These are phyloP conservation scores for Leptographium lundbergii DNA, from an alignment of 2,329 filamentous ascomycete species.

Conservation along the genomic window DNA sequence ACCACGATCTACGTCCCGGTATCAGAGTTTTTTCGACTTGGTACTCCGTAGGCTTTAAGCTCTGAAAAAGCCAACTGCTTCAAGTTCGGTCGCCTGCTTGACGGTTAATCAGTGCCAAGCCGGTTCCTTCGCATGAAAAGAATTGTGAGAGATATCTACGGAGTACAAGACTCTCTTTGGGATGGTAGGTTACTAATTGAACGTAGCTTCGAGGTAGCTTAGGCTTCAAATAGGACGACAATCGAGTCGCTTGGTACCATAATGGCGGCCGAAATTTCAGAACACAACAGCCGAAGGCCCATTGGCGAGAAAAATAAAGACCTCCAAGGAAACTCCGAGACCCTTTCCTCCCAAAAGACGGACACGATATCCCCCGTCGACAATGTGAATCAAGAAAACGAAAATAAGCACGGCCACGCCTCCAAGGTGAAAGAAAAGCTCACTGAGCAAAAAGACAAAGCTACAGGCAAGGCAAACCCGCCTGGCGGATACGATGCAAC, in stretches of 20 bases:
- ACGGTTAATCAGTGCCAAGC: not conserved
- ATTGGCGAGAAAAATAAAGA: not conserved
- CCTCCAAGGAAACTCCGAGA: not conserved
- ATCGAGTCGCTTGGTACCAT: not conserved
- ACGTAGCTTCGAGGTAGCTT: not conserved
- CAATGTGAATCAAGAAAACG: not conserved
- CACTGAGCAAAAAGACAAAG: constrained; percentile 2
- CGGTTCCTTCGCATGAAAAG: not conserved
- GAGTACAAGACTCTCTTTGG: not conserved
- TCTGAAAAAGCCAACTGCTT: not conserved
- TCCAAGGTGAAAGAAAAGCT: not conserved
- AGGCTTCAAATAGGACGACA: not conserved
- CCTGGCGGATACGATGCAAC: constrained; percentile 30
- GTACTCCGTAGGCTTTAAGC: not conserved
- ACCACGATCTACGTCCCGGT: not conserved
- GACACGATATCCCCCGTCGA: not conserved
- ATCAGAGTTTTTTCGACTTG: not conserved
- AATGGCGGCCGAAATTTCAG: not conserved
- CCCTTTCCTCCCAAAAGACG: not conserved
- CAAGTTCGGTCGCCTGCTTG: not conserved
- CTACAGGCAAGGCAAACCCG: constrained; percentile 6
- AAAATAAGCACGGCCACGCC: not conserved
- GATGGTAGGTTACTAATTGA: not conserved
- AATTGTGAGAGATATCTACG: not conserved
- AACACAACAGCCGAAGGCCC: not conserved